Base-by-base conservation (phyloP, 805 yeast genomes). In the Myxozyma neotropica region DNA sequence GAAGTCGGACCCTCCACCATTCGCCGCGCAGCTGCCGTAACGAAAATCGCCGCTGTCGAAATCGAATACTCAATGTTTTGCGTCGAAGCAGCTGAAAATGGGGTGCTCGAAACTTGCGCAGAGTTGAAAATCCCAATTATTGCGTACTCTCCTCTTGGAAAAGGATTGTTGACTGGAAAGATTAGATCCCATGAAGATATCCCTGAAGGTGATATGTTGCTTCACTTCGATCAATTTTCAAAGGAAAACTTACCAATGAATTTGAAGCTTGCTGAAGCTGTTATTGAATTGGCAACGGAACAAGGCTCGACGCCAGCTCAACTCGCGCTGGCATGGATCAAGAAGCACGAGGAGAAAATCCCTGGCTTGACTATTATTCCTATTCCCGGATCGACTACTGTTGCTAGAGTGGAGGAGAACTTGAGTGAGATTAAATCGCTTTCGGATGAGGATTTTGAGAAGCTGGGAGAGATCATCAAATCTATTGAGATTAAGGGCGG, bases 141-240 rank as follows among this genome's bases (percentile, higher is more conserved):
- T 59, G 89, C 92, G 29, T 91, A 91, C 73, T 87, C 96, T 33
- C 97, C 97, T 35, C 78, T 91, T 56, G 87, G 91, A 8, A 80
- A 88, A 68, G 97, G 96, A 0, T 75, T 86, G 59, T 78, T 91
- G 54, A 84, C 93, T 2, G 96, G 94, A 55, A 61, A 68, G 36
- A 73, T 84, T 51, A 83, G 73, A 27, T 72, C 79, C 2, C 67
- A 73, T 21, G 67, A 71, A 0, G 84, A 82, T 55, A 68, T 87
- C 38, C 81, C 84, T 13, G 76, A 76, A 44, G 85, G 81, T 43
- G 93, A 87, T 68, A 58, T 83, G 55, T 78, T 89, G 65, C 62
- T 59, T 15, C 57, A 54, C 26, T 67, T 83, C 46, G 91, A 84
- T 53, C 79, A 86, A 67, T 88, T 88, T 75, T 71, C 74, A 19